Conservation (phyloP, 1,284 basidiomycete species). For the Trametes versicolor region DNA sequence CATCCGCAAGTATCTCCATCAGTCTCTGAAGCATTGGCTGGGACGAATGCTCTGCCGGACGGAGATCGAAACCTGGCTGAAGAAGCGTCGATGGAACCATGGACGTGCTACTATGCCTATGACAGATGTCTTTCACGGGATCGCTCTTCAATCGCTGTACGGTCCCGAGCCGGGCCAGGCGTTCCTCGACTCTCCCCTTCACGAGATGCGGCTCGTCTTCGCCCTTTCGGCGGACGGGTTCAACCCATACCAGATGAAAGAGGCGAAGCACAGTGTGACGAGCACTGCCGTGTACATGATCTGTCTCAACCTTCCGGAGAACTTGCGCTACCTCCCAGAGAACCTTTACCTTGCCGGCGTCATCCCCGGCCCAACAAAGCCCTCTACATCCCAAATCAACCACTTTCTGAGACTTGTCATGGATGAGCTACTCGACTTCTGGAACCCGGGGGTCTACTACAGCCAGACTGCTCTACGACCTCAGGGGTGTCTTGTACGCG, state of each 20-base stretch:
- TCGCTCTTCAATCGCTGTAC: not conserved
- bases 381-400: conserved; percentile 32
- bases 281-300: conserved; percentile 27
- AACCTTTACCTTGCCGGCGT: conserved; percentile 40
- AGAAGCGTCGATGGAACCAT: not conserved
- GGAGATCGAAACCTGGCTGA: conserved; percentile 19
- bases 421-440: conserved; percentile 31
- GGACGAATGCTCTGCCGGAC: conserved; percentile 23
- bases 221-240: conserved; percentile 41
- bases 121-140: conserved; percentile 4
- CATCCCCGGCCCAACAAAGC: conserved; percentile 29
- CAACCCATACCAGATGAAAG: conserved; percentile 41
- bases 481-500: conserved; percentile 21
- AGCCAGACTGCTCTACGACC: conserved; percentile 9
- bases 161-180: conserved; percentile 9
- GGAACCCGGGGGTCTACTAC: conserved; percentile 30
- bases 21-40: conserved; percentile 27
- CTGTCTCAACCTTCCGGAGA: conserved; percentile 35
- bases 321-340: conserved; percentile 35
- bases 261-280: conserved; percentile 35
- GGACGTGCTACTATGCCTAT: not conserved
- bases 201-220: conserved; percentile 34
- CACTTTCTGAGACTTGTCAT: conserved; percentile 35
- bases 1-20: conserved; percentile 24
- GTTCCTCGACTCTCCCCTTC: not conserved